Evolutionary conservation across 176 grass and related monocot species (phyloP), one percentile per base, ranked within the genome.

Genomic region (Phragmites australis): DNA sequence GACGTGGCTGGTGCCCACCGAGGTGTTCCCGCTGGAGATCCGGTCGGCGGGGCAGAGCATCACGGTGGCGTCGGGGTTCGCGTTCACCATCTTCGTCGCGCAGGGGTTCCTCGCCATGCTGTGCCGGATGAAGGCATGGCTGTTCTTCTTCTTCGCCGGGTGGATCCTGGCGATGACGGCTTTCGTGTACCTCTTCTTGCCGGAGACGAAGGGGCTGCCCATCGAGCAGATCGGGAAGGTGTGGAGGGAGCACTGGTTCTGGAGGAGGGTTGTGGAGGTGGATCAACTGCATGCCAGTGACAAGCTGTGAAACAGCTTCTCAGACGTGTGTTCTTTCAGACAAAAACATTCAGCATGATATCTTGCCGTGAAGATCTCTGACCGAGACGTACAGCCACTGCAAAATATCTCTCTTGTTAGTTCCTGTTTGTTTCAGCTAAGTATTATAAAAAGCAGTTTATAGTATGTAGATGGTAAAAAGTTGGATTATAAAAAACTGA

Each of bases 121-220:
- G 16, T 90, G 88, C 79, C 46, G 52, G 74, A 71, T 90, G 63
- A 79, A 30, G 70, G 84, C 56, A 1, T 59, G 88, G 57, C 47
- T 90, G 19, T 86, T 86, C 69, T 86, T 86, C 83, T 90, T 90
- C 78, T 90, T 86, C 27, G 56, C 71, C 9, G 88, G 73, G 16
- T 86, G 88, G 83, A 79, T 83, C 27, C 40, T 25, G 0, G 71
- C 8, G 6, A 90, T 87, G 84, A 84, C 84, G 6, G 64, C 31
- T 0, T 91, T 91, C 65, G 84, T 87, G 49, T 74, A 75, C 70
- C 9, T 83, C 6, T 52, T 90, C 15, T 63, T 91, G 80, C 89
- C 75, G 23, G 80, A 81, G 75, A 91, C 80, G 0, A 87, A 84
- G 44, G 75, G 63, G 40, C 2, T 87, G 7, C 84, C 84, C 2